Percentiles rank a stretch among this genome's conserved stretches.
phyloP scores from a whole-genome alignment of 345 rosid genomes.

The Raphanus sativus region DNA sequence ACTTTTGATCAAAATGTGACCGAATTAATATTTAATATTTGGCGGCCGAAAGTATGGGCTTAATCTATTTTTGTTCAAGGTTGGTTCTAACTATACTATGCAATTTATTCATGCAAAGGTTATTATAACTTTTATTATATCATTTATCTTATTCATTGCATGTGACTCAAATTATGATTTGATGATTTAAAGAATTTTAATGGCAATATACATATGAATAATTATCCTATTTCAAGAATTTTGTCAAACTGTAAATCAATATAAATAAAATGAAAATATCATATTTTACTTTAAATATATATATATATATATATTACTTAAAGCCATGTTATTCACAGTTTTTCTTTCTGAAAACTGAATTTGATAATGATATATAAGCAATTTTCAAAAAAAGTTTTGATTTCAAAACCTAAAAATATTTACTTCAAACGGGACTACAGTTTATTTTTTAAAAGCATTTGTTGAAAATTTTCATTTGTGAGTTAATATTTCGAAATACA shows the following conservation, averaged over 20 bases:
- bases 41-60: no score
- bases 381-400: not conserved
- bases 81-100: no score
- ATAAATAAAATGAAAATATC: not conserved
- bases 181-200: no score
- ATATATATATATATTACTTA: not conserved
- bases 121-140: no score
- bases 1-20: no score
- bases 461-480: not conserved
- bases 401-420: not conserved
- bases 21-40: no score
- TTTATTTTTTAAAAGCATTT: not conserved
- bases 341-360: not conserved
- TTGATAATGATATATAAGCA: not conserved
- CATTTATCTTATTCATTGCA: no score
- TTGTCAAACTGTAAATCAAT: not conserved
- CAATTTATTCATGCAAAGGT: no score
- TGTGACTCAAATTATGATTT: no score
- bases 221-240: not conserved
- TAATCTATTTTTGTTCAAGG: no score
- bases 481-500: not conserved
- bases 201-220: no score
- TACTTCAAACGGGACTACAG: not conserved
- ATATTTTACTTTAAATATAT: no score
- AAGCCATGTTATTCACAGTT: not conserved